Base-by-base conservation (phyloP, 2,329 filamentous ascomycete species). In the Sarocladium kiliense region DNA sequence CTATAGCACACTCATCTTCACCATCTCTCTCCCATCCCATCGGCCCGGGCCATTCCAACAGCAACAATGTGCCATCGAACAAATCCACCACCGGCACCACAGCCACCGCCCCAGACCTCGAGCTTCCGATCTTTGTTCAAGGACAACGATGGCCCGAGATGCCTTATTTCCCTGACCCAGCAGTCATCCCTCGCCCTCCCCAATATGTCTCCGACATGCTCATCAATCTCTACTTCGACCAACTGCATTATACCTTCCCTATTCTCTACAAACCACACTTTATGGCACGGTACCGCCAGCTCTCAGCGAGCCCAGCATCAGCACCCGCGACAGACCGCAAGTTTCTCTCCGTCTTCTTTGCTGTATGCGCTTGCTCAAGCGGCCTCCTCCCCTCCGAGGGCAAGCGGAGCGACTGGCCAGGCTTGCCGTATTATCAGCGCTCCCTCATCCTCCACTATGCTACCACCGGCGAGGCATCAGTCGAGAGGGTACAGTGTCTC, bases 401-500 rank as follows among this genome's bases (percentile, higher is more conserved):
- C 1, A 59, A 60, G 4, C 39, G 44, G 4, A 32, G 41, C 12
- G 18, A 21, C 14, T 60, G 77, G 73, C 61, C 57, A 2, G 58
- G 58, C 2, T 19, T 60, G 3, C 57, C 55, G 25, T 61, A 62
- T 23, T 64, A 64, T 37, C 41, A 45, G n/a, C 41, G 41, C 7
- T 45, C 41, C 6, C 21, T 45, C 7, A 45, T 45, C n/a, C 41
- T 45, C 25, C 41, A 45, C n/a, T 45, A 54, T 32, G 55, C 63
- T 1, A 60, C 62, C 2, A 60, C 60, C 0, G 66, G 65, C 6
- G 63, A 67, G 54, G 64, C 64, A 11, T 63, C 59, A 3, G 30
- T 66, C 0, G 65, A 68, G 55, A 55, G 58, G 3, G 64, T 66
- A 1, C 65, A 68, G 23, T 68, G 63, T 54, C 57, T 68, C 3